Evolutionary conservation across 805 yeast genomes (phyloP), one percentile per base, ranked within the genome.

Genomic region (Wickerhamiella parazyma): DNA sequence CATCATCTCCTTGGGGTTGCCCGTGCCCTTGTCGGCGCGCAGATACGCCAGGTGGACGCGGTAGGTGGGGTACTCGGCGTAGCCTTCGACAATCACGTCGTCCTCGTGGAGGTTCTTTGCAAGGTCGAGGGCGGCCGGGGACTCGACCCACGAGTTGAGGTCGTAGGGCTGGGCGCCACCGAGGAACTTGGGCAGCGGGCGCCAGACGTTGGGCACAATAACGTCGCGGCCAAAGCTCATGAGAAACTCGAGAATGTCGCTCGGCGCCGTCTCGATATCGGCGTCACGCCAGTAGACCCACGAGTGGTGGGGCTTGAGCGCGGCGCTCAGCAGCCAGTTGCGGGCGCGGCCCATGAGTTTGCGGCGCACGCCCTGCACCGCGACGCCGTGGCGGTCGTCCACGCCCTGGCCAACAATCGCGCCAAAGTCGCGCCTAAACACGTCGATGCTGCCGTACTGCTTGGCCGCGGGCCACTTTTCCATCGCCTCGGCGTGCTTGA

Each of bases 281-380:
- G 93, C 95, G 66, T 89, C 97, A 62, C 98, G 71, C 98, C 98
- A 89, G 61, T 89, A 87, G 9, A 89, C 96, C 82, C 89, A 87
- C 3, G 95, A 80, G 59, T 89, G 98, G 61, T 89, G 80, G 1
- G 98, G 97, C 60, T 80, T 80, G 37, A 89, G 61, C 1, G 96
- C 93, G 6, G 80, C 91, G 1, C 89, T 68, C 57, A 86, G 74
- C 35, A 89, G 66, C 98, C 97, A 89, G 62, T 89, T 89, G 60
- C 98, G 72, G 6, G 97, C 96, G 45, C 89, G 72, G 2, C 94
- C 97, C 98, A 89, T 89, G 52, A 85, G 69, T 60, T 89, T 91
- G 57, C 98, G 70, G 60, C 98, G 71, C 29, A 95, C 94, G 2
- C 96, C 98, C 61, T 89, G 98, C 1, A 95, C 96, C 11, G 82